Evolutionary conservation across 2,329 filamentous ascomycete species (phyloP), one percentile per base, ranked within the genome.

Genomic region (Colletotrichum abscissum): DNA sequence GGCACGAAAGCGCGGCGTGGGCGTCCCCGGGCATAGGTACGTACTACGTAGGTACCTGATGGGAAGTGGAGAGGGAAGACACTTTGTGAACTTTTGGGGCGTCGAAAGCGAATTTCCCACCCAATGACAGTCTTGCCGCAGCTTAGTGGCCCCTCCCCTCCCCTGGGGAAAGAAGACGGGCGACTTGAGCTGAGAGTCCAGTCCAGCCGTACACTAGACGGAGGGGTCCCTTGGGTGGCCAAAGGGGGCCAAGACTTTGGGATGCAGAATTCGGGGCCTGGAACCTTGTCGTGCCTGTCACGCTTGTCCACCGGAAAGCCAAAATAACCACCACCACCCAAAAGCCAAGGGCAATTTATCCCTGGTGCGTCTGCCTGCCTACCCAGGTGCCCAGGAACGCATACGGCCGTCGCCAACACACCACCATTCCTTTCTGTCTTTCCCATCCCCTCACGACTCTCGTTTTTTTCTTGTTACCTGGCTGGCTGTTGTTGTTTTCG

Each of bases 381-480:
- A 60, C 59, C 38, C 38, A 42, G 38, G 38, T 42, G 16, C 14
- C 14, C 38, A 42, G 33, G 33, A 16, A 42, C 38, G 38, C 38
- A 42, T 42, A 42, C 38, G 38, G 33, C 33, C 33, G 33, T 35
- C 33, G 42, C 26, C 70, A 38, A 35, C 62, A 55, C 62, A n/a
- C 52, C 62, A n/a, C 52, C 26, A 12, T 19, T 19, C 33, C 49
- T 64, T 60, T 54, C 60, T 30, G 28, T 42, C 42, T 16, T 35
- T 35, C 33, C 42, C 60, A 54, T 73, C 28, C 22, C 56, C 67
- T 62, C 55, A 30, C 55, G 42, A 62, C 35, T 59, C 52, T 69
- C 67, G 67, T 70, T 71, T 60, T 46, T 35, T 55, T 59, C 22
- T 46, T 9, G 16, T 28, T 62, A 62, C n/a, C 28, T 19, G 19